Evolutionary conservation across 371 early-diverging fungal genomes (phyloP).

Genomic region (Cokeromyces recurvatus): DNA sequence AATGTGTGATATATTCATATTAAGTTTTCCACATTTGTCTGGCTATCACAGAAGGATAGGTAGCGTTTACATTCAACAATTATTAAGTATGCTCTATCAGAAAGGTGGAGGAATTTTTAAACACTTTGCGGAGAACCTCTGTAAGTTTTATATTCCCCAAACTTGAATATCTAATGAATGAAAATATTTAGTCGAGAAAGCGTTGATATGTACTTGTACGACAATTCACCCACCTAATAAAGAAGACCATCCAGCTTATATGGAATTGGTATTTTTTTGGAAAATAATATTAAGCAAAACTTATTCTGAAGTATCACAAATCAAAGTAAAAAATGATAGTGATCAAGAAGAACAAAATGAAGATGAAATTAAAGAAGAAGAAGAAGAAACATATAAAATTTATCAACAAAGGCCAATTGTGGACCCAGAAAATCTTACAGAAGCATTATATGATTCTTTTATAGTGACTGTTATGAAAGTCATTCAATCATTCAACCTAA

Average conservation of each 20-base stretch:
- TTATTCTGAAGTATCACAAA: neutral
- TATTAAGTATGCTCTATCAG: conserved; percentile 47
- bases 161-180: too few species aligned
- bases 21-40: conserved; percentile 35
- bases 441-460: conserved; percentile 32
- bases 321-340: neutral
- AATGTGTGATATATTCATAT: conserved; percentile 42
- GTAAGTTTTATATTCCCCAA: conserved; percentile 30
- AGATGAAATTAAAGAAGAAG: too few species aligned
- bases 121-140: conserved; percentile 37
- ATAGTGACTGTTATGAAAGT: conserved; percentile 20
- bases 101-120: conserved; percentile 48
- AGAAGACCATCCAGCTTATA: conserved; percentile 18
- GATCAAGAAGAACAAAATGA: too few species aligned
- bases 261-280: conserved; percentile 38
- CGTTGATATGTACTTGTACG: conserved; percentile 53
- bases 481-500: conserved; percentile 30
- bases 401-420: neutral
- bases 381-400: too few species aligned
- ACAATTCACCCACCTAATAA: conserved; percentile 3
- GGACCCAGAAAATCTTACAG: conserved; percentile 1
- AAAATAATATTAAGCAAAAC: conserved; percentile 15
- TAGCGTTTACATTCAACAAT: conserved; percentile 37
- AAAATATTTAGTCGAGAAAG: conserved; percentile 63
- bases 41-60: conserved; percentile 37